Percentiles rank a stretch among this genome's conserved stretches.
These are phyloP conservation scores for Epicoccum nigrum DNA, from an alignment of 2,329 filamentous ascomycete species.

Conservation along the genomic window DNA sequence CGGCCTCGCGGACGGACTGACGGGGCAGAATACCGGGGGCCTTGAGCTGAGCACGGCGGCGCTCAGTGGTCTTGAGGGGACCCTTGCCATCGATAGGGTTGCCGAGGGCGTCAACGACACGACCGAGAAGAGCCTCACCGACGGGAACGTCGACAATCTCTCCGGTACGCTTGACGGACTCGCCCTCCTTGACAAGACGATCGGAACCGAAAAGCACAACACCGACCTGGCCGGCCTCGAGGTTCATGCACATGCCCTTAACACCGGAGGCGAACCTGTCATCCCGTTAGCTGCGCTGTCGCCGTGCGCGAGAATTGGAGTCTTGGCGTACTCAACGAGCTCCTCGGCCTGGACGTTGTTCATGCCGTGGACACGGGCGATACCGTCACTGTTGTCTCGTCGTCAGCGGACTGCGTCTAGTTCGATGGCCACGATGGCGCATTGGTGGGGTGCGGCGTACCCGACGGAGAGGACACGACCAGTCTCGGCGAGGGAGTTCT, in stretches of 20 bases:
- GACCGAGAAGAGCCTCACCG: conserved; percentile 88
- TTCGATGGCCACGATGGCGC: conserved; percentile 38
- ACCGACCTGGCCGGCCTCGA: conserved; percentile 99
- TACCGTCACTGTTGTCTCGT: conserved; percentile 83
- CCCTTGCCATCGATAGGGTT: conserved; percentile 99
- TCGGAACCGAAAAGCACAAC: conserved; percentile 99
- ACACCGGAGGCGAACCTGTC: conserved; percentile 96
- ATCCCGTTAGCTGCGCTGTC: conserved; percentile 36
- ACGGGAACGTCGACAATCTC: conserved; percentile 99
- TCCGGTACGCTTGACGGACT: conserved; percentile 99
- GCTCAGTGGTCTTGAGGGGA: conserved; percentile 89
- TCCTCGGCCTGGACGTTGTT: conserved; percentile 99
- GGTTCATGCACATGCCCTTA: conserved; percentile 99
- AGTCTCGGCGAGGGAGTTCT: conserved; percentile 95
- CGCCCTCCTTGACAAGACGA: conserved; percentile 99
- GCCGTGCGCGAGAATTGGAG: conserved; percentile 14
- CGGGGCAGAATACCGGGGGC: conserved; percentile 97
- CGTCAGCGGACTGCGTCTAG: conserved; percentile 40
- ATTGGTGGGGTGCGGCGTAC: conserved; percentile 66
- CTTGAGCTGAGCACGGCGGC: conserved; percentile 97
- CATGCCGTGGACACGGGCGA: conserved; percentile 99
- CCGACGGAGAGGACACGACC: conserved; percentile 98
- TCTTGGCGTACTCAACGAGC: conserved; percentile 89
- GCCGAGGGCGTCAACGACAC: conserved; percentile 97
- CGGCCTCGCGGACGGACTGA: conserved; percentile 95